These are phyloP conservation scores for Penicillium bovifimosum DNA, from an alignment of 495 filamentous ascomycete species.

Conservation along the genomic window DNA sequence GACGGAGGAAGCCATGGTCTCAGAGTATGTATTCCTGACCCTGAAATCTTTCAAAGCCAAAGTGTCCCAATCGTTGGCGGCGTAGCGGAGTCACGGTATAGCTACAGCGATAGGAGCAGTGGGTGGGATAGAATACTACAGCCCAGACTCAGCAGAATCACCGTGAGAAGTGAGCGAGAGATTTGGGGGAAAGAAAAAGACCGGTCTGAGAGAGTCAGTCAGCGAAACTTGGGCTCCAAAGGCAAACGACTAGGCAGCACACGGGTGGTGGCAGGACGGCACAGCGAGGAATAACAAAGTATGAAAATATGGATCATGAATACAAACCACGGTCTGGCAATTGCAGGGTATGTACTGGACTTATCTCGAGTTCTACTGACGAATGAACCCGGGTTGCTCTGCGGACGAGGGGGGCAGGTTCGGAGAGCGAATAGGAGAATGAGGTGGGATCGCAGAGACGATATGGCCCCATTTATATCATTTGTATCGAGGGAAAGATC, in stretches of 20 bases:
- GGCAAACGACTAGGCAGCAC: background rate
- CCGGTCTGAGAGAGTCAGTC: background rate
- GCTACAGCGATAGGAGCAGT: background rate
- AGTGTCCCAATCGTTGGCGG: background rate
- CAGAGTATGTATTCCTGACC: background rate
- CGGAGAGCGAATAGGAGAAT: background rate
- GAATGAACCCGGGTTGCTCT: background rate
- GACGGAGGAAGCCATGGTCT: constrained; percentile 8
- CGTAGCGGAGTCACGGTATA: background rate
- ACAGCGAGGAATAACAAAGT: background rate
- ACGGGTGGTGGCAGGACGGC: constrained; percentile 5
- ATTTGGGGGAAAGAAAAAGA: background rate
- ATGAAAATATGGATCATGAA: background rate
- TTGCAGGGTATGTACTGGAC: background rate
- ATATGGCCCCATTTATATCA: no score
- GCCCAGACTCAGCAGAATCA: background rate
- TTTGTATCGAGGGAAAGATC: background rate
- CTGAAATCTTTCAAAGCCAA: background rate
- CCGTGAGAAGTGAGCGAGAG: background rate
- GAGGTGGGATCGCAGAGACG: background rate
- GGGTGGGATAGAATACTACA: background rate
- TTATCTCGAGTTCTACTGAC: background rate
- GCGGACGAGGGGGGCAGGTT: background rate
- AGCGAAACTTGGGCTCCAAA: background rate
- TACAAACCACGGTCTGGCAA: background rate